Conservation (phyloP, 768 basidiomycete genomes). For the Pisolithus albus region DNA sequence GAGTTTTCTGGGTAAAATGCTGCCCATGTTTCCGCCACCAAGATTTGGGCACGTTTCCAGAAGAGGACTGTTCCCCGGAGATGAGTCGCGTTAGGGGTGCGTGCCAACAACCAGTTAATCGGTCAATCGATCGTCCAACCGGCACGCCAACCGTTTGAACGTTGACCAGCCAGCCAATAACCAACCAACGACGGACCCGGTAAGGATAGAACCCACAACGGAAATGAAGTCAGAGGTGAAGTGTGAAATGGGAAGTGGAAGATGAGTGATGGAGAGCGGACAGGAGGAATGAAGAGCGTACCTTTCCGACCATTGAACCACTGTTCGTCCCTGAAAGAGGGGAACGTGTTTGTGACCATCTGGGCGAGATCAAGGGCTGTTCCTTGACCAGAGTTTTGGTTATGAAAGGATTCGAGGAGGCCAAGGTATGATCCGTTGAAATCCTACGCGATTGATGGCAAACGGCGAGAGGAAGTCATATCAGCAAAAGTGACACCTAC, state of each 20-base stretch:
- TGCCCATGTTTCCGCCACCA: slow-evolving; percentile 89
- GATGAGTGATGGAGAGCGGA: not conserved
- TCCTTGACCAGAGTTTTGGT: slow-evolving; percentile 44
- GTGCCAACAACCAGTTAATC: too few species aligned
- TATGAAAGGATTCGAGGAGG: slow-evolving; percentile 57
- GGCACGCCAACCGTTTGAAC: too few species aligned
- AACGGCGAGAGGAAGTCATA: not conserved
- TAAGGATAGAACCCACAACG: not conserved
- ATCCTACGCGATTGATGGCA: slow-evolving; percentile 31
- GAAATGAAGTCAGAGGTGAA: not conserved
- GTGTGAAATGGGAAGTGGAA: not conserved
- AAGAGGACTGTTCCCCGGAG: slow-evolving; percentile 48
- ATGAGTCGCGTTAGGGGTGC: too few species aligned
- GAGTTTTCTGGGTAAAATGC: slow-evolving; percentile 67
- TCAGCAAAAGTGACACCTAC: not conserved
- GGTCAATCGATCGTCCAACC: too few species aligned
- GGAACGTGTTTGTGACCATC: slow-evolving; percentile 63
- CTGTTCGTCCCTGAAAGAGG: slow-evolving; percentile 69
- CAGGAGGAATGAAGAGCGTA: slow-evolving; percentile 21
- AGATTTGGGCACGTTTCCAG: slow-evolving; percentile 89
- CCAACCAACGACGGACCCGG: too few species aligned
- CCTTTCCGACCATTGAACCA: slow-evolving; percentile 52
- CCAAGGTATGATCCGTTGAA: slow-evolving; percentile 67
- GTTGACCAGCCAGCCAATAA: too few species aligned
- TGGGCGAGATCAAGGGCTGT: slow-evolving; percentile 70